Percentiles rank a stretch among this genome's conserved stretches.
Evolutionary conservation across 129 eudicot species (phyloP).

Genomic region (Glebionis coronaria): DNA sequence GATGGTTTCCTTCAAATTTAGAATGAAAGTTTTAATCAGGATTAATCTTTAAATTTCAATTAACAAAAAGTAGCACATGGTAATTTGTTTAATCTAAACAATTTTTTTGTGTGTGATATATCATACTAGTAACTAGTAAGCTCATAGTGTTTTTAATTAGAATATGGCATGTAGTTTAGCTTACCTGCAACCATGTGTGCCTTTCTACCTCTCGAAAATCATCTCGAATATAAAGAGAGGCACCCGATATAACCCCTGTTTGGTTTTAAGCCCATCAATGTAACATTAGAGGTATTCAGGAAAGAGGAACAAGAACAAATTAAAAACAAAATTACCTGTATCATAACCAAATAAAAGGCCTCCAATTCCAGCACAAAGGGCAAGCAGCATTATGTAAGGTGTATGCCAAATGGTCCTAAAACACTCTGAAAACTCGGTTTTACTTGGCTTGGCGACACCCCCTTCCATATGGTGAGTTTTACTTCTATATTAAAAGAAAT

Average conservation of each 20-base stretch:
- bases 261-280: neutral
- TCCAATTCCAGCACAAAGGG: conserved; percentile 81
- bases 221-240: conserved; percentile 70
- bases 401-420: conserved; percentile 49
- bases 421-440: conserved; percentile 64
- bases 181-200: conserved; percentile 71
- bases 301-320: neutral
- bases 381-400: conserved; percentile 81
- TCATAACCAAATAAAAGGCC: conserved; percentile 87
- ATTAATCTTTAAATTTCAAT: neutral
- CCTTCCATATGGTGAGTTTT: conserved; percentile 50
- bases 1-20: conserved; percentile 58
- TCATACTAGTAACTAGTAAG: neutral
- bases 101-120: neutral
- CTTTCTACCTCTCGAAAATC: conserved; percentile 55
- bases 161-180: neutral
- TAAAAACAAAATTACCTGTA: conserved; percentile 44
- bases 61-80: neutral
- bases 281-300: neutral
- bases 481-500: neutral
- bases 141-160: neutral
- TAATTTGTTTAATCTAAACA: neutral
- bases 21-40: neutral
- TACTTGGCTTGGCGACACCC: conserved; percentile 37
- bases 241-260: conserved; percentile 86